phyloP scores from a whole-genome alignment of 805 yeast species.

The Isabelozyma heimii region DNA sequence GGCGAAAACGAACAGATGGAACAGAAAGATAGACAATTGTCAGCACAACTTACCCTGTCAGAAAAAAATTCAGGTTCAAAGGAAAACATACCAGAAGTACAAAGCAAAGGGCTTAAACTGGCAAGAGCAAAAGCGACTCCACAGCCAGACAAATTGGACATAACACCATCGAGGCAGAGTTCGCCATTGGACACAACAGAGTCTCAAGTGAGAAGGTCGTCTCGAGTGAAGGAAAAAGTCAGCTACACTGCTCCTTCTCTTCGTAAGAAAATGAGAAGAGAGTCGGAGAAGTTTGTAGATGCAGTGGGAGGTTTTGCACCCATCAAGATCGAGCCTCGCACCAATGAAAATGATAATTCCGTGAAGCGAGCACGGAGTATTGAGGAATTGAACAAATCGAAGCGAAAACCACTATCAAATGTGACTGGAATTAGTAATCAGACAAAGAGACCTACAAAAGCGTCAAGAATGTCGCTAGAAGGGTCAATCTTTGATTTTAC shows the following conservation, averaged over 20 bases:
- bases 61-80: too few species aligned
- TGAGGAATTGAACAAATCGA: slow-evolving; percentile 1
- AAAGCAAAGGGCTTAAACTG: not conserved
- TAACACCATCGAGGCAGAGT: too few species aligned
- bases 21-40: too few species aligned
- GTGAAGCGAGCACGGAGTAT: slow-evolving; percentile 1
- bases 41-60: too few species aligned
- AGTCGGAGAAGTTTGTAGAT: slow-evolving; percentile 55
- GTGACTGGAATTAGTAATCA: slow-evolving; percentile 20
- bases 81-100: not conserved
- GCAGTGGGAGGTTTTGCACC: slow-evolving; percentile 44
- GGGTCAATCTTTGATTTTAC: slow-evolving; percentile 41
- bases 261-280: slow-evolving; percentile 67
- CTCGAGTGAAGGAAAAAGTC: slow-evolving; percentile 56
- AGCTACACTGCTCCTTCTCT: slow-evolving; percentile 69
- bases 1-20: too few species aligned
- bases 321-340: not conserved
- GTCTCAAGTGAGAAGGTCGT: slow-evolving; percentile 27
- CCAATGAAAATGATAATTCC: not conserved
- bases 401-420: slow-evolving; percentile 21
- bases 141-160: too few species aligned
- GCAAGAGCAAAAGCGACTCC: not conserved
- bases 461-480: not conserved
- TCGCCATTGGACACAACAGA: too few species aligned
- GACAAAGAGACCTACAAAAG: not conserved